Percentiles rank a stretch among this genome's conserved stretches.
Conservation (phyloP, 208 protist species). For the Trypanosoma melophagium region DNA sequence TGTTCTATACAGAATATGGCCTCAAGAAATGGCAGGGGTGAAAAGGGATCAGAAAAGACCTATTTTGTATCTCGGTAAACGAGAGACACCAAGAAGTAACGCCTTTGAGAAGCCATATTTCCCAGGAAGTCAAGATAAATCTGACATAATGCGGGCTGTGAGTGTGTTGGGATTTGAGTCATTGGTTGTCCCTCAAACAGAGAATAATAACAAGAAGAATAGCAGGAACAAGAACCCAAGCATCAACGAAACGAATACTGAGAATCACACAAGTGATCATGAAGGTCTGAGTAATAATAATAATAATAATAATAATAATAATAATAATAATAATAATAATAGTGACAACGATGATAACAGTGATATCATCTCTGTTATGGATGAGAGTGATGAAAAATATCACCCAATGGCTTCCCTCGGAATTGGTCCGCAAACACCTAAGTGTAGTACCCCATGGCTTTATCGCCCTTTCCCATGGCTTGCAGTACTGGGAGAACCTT, state of each 20-base stretch:
- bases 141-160: not conserved
- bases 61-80: slow-evolving; percentile 19
- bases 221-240: too few relatives aligned
- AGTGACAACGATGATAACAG: not conserved
- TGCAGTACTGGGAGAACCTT: slow-evolving; percentile 40
- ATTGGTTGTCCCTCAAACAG: not conserved
- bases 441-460: slow-evolving; percentile 9
- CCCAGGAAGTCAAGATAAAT: not conserved
- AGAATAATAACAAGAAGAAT: not conserved
- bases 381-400: slow-evolving; percentile 13
- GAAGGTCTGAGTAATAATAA: too few relatives aligned
- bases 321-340: slow-evolving; percentile 2
- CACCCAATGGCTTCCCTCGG: slow-evolving; percentile 22
- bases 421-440: slow-evolving; percentile 7
- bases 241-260: too few relatives aligned
- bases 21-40: not conserved
- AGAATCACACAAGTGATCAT: too few relatives aligned
- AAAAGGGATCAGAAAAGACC: slow-evolving; percentile 1
- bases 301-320: not conserved
- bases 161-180: slow-evolving; percentile 22
- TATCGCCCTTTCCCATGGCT: slow-evolving; percentile 34
- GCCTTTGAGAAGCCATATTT: not conserved
- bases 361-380: slow-evolving; percentile 1
- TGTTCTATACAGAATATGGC: slow-evolving; percentile 23
- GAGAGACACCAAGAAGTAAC: not conserved